These are phyloP conservation scores for Colletotrichum tamarilloi DNA, from an alignment of 2,329 filamentous ascomycete genomes.

Conservation along the genomic window DNA sequence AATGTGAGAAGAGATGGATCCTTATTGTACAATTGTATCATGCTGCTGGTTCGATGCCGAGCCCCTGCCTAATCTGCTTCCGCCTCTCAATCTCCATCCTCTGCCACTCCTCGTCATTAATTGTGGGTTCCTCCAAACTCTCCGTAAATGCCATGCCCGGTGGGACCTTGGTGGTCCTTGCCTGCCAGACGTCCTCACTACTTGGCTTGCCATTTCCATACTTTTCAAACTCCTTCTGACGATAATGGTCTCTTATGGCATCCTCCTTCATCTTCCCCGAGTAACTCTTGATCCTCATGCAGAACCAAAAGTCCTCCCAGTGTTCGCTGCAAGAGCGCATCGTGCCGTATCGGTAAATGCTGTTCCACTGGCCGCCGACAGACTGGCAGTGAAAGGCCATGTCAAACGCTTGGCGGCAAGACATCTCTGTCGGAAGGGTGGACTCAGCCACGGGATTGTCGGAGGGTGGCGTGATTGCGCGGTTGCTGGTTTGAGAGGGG, in stretches of 20 bases:
- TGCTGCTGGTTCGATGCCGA: conserved; percentile 40
- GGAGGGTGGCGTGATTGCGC: conserved; percentile 40
- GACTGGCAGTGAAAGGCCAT: conserved; percentile 94
- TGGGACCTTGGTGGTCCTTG: conserved; percentile 71
- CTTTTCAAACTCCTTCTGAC: conserved; percentile 71
- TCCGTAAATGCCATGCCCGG: conserved; percentile 58
- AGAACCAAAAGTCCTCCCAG: conserved; percentile 97
- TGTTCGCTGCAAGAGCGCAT: conserved; percentile 83
- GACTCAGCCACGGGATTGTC: conserved; percentile 69
- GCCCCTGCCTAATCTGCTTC: conserved; percentile 46
- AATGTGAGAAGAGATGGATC: conserved; percentile 3
- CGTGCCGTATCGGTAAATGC: conserved; percentile 87
- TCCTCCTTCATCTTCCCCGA: conserved; percentile 68
- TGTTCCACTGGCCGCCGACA: conserved; percentile 89
- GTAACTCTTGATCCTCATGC: conserved; percentile 84
- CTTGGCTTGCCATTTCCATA: conserved; percentile 73
- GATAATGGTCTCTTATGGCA: conserved; percentile 75
- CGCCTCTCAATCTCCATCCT: conserved; percentile 48
- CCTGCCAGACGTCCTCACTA: conserved; percentile 92
- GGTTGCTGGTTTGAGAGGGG: conserved; percentile 35
- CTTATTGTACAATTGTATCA: neutral
- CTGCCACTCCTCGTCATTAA: conserved; percentile 57
- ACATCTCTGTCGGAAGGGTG: conserved; percentile 84
- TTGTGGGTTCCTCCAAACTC: conserved; percentile 49
- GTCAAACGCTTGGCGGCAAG: conserved; percentile 91